Conservation (phyloP, 225 moss, liverwort and hornwort genomes). For the Sphagnum tenellum region DNA sequence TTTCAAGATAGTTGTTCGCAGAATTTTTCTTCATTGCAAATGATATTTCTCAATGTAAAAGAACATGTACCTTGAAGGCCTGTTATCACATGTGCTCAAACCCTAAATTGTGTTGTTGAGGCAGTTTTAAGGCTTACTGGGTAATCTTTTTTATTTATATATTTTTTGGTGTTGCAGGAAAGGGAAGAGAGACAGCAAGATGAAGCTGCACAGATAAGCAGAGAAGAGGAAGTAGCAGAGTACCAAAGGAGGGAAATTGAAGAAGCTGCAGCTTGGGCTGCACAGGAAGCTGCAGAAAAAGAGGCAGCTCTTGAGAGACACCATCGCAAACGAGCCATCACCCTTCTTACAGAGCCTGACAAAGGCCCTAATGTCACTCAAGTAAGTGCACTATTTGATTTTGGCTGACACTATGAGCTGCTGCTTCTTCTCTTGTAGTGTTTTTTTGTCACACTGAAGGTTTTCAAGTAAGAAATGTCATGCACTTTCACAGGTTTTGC, state of each 20-base stretch:
- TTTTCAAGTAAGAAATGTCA: background rate
- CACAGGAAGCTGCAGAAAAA: conserved; percentile 2
- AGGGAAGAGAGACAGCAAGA: conserved; percentile 31
- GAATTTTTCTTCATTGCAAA: too few species aligned
- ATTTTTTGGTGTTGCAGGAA: conserved; percentile 8
- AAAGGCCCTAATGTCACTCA: conserved; percentile 20
- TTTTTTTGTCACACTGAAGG: too few species aligned
- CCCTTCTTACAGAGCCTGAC: conserved; percentile 16
- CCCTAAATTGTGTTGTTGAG: too few species aligned
- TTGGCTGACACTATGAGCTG: too few species aligned
- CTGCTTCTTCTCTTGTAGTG: too few species aligned
- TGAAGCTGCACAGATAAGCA: conserved; percentile 10
- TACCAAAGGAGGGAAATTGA: conserved; percentile 1
- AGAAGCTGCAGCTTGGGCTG: conserved; percentile 4
- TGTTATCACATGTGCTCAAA: too few species aligned
- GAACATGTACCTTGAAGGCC: too few species aligned
- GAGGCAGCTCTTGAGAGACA: conserved; percentile 19
- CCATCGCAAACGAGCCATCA: conserved; percentile 11
- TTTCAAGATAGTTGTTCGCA: too few species aligned
- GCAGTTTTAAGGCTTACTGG: too few species aligned
- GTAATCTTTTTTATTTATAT: too few species aligned
- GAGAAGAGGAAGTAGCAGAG: conserved; percentile 8
- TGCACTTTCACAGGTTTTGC: conserved; percentile 30
- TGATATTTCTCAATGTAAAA: too few species aligned
- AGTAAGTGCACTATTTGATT: conserved; percentile 1